Evolutionary conservation across 768 basidiomycete species (phyloP), one percentile per base, ranked within the genome.

Genomic region (Phanerochaete sordida): DNA sequence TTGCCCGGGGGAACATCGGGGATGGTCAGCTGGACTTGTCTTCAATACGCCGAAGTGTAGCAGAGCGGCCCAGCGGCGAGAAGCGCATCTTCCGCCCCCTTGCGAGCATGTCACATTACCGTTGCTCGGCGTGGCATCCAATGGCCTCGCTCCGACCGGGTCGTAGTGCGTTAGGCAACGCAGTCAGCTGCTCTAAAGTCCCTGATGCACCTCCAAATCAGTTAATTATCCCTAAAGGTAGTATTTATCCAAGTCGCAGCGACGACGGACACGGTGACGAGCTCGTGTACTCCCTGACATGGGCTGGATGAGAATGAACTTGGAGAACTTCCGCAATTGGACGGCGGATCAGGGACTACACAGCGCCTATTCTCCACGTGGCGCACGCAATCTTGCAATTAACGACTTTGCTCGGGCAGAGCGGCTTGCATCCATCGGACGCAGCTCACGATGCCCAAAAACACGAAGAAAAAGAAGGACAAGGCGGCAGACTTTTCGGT

Each of bases 401-500:
- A 8, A 6, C 21, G 23, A 48, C 24, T 48, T 26, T 48, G 27
- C 15, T 23, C 21, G 6, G 4, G 19, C 39, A 43, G 39, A 43
- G 19, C 39, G 19, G 11, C 39, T 19, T 43, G 39, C 39, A 43
- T 19, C 39, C 16, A 19, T n/a, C 19, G 19, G 44, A n/a, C 26
- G 9, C 6, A 19, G 7, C 21, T 23, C 44, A 46, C n/a, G 12
- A 84, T 97, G 94, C 94, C 94, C 15, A 95, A 95, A 75, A 88
- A 84, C 64, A 77, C 85, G 5, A 95, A 91, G 73, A 94, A 91
- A 74, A 87, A 85, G 69, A 95, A 88, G 69, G 91, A 90, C 63
- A 94, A 91, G 70, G 86, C 83, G 1, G 89, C 88, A 48, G 95
- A 98, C 72, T 97, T 98, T 66, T 81, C 86, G 27, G 93, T 91